phyloP scores from a whole-genome alignment of 495 filamentous ascomycete genomes.

The Aspergillus ostianus region DNA sequence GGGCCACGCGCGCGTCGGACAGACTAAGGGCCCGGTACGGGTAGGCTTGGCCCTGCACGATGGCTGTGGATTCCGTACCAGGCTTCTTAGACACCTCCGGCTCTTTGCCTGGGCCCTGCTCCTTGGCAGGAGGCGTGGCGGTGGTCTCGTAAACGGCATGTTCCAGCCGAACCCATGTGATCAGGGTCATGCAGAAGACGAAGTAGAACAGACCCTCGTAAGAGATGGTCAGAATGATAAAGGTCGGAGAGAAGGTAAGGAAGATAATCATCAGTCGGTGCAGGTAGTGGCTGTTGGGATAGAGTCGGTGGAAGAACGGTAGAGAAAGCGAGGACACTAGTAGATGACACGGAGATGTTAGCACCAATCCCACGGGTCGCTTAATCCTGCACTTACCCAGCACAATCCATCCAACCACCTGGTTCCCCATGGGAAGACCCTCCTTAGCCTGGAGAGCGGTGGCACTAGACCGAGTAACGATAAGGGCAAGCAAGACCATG shows the following conservation, averaged over 20 bases:
- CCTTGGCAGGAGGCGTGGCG: slow-evolving; percentile 28
- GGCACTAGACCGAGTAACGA: slow-evolving; percentile 81
- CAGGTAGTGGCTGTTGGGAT: slow-evolving; percentile 84
- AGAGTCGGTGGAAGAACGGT: slow-evolving; percentile 77
- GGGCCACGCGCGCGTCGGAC: slow-evolving; percentile 76
- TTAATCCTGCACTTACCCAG: slow-evolving; percentile 55
- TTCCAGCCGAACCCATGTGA: slow-evolving; percentile 90
- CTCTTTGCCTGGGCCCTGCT: slow-evolving; percentile 16
- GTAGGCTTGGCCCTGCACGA: slow-evolving; percentile 37
- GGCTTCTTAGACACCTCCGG: slow-evolving; percentile 24
- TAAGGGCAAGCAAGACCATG: slow-evolving; percentile 77
- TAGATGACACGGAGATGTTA: slow-evolving; percentile 1
- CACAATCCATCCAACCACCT: slow-evolving; percentile 81
- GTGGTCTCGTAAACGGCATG: slow-evolving; percentile 67
- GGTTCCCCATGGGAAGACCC: slow-evolving; percentile 88
- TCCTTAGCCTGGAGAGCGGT: slow-evolving; percentile 79
- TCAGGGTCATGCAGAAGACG: slow-evolving; percentile 76
- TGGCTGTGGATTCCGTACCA: slow-evolving; percentile 27
- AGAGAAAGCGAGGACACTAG: slow-evolving; percentile 72
- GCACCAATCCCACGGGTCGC: neutral
- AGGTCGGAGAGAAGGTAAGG: slow-evolving; percentile 87
- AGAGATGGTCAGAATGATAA: slow-evolving; percentile 95
- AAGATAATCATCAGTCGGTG: slow-evolving; percentile 89
- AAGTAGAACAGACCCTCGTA: slow-evolving; percentile 98
- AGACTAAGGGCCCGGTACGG: slow-evolving; percentile 72